These are phyloP conservation scores for Eremothecium coryli DNA, from an alignment of 1,139 yeast species.

Conservation along the genomic window DNA sequence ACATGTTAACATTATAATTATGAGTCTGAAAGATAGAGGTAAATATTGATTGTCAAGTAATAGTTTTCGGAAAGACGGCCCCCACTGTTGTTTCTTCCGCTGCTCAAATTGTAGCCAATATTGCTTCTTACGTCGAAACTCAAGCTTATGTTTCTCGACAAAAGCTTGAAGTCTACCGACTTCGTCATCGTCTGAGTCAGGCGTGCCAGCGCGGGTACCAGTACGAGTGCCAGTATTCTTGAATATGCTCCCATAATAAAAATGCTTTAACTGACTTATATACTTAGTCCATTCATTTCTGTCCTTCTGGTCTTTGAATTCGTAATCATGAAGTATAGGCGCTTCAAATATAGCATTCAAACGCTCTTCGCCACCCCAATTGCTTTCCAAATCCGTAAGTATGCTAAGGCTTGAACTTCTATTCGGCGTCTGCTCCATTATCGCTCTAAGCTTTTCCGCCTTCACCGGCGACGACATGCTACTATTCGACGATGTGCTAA, in stretches of 20 bases:
- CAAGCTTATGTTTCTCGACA: constrained; percentile 8
- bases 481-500: constrained; percentile 5
- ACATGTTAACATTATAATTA: constrained; percentile 52
- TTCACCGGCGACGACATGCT: not conserved
- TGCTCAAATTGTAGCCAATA: constrained; percentile 30
- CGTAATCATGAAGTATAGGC: constrained; percentile 22
- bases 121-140: constrained; percentile 17
- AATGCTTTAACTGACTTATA: constrained; percentile 23
- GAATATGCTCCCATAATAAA: constrained; percentile 17
- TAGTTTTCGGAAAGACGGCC: constrained; percentile 50
- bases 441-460: constrained; percentile 3
- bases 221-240: not conserved
- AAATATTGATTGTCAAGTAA: constrained; percentile 70
- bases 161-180: constrained; percentile 9
- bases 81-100: constrained; percentile 55
- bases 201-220: not conserved
- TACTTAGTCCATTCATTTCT: constrained; percentile 27
- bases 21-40: constrained; percentile 65
- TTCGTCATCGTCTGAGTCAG: constrained; percentile 6
- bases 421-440: not conserved
- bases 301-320: constrained; percentile 26
- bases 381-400: constrained; percentile 33
- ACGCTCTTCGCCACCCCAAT: constrained; percentile 67
- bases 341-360: constrained; percentile 48
- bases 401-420: constrained; percentile 2